Evolutionary conservation across 805 yeast species (phyloP), one percentile per base, ranked within the genome.

Genomic region (Naumovozyma baii): DNA sequence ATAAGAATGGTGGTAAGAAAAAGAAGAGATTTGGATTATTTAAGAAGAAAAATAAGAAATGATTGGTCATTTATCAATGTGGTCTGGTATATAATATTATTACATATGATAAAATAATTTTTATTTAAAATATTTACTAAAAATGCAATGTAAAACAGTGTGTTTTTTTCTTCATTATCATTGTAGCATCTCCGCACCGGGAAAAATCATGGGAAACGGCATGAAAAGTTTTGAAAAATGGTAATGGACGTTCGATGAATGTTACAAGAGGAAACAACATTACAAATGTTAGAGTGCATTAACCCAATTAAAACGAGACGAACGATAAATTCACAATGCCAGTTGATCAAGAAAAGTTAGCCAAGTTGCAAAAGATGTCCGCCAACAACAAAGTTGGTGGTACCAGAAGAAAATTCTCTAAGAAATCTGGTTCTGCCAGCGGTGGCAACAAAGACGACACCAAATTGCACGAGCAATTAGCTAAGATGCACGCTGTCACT

Each of bases 371-470:
- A 66, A 84, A 83, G 68, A 37, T 57, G 39, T 74, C 82, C 54
- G 76, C 83, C 60, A 75, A 83, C 67, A 72, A 76, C 70, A 88
- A 92, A 62, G 80, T 82, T 56, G 92, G 88, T 60, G 73, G 73
- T 60, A 81, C 88, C 66, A 87, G 98, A 76, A 81, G 95, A 64
- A 84, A 85, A 77, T 82, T 83, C 65, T 83, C 83, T 77, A 85
- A 86, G 74, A 62, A 69, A 54, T 70, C 69, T 62, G 51, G 49
- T 31, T 44, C 55, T 37, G 39, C 49, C 40, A 68, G 72, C 63
- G 65, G 75, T 55, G 61, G 74, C 46, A 86, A 83, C 47, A 86
- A 79, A 57, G 95, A 87, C 62, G 95, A 88, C 71, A 73, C 86
- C 67, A 87, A 88, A 70, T 75, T 90, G 66, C 87, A 85, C 70